Base-by-base conservation (phyloP, 345 rosid genomes). In the Acer negundo region DNA sequence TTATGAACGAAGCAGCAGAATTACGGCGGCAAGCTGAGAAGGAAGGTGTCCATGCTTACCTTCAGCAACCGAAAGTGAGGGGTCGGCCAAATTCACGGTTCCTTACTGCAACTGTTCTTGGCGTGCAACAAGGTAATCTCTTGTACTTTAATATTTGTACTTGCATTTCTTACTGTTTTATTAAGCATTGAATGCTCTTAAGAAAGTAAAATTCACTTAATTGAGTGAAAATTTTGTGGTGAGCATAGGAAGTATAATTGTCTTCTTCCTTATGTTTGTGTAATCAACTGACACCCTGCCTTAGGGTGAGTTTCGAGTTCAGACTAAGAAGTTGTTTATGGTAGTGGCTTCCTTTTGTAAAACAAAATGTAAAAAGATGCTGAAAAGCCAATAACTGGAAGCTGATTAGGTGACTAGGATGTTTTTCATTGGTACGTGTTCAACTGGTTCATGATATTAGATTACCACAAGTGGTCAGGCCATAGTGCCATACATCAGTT, bases 1-100 rank as follows among this genome's bases (percentile, higher is more conserved):
- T 96, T 26, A 77, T 96, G 82, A 92, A 90, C 85, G 99, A 96
- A 86, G 97, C 98, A 3, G 94, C 95, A n/a, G 99, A 94, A 47
- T 85, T 92, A 82, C 89, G 91, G 68, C 84, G 85, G 61, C 89
- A 84, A 85, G 97, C 97, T 67, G 93, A 91, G 77, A 89, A 79
- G 75, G 98, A 95, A 72, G 98, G 97, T 0, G 87, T 92, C 4
- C 86, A 87, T 80, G 97, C 84, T 61, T 94, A 94, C 84, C 97
- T 94, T 79, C 81, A 82, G 81, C 80, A 87, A 80, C 97, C 93
- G 67, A 82, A 71, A 23, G 83, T 79, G 12, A 85, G 98, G 85
- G 84, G 84, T 63, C 89, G 94, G 63, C 95, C 98, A 15, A 95
- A 95, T 79, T 89, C 98, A 4, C 89, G 95, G 72, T 93, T 95